A percentile compares a stretch with the other conserved stretches of the same genome.
Evolutionary conservation across 495 filamentous ascomycete species (phyloP).

Genomic region (Annulohypoxylon maeteangense): DNA sequence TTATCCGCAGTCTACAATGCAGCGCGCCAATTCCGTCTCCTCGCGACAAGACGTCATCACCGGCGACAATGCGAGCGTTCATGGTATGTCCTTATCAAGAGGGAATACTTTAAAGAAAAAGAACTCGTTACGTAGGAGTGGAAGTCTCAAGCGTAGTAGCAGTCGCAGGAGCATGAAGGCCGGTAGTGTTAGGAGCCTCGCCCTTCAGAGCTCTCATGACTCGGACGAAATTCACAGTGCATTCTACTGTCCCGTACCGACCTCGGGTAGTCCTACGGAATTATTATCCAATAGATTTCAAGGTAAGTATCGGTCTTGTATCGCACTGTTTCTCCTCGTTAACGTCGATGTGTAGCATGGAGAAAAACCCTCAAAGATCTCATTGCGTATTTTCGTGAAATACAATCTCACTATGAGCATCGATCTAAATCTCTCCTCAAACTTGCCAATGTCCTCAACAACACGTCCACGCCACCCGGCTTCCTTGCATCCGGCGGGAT

Average conservation of each 20-base stretch:
- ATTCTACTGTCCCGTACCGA: constrained; percentile 90
- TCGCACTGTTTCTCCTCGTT: neutral
- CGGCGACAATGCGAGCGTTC: constrained; percentile 53
- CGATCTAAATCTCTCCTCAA: constrained; percentile 84
- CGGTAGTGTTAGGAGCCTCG: constrained; percentile 81
- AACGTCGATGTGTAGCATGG: constrained; percentile 73
- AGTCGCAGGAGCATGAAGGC: constrained; percentile 80
- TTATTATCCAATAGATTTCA: constrained; percentile 90
- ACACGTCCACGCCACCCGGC: constrained; percentile 72
- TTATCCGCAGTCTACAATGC: constrained; percentile 54
- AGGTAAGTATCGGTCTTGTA: constrained; percentile 62
- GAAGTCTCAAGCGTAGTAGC: constrained; percentile 80
- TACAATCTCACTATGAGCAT: constrained; percentile 89
- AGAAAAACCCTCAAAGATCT: constrained; percentile 94
- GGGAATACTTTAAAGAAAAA: constrained; percentile 89
- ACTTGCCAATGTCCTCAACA: constrained; percentile 84
- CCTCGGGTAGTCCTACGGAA: constrained; percentile 86
- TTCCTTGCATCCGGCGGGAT: constrained; percentile 85
- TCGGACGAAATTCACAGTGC: constrained; percentile 81
- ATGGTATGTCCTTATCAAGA: constrained; percentile 64
- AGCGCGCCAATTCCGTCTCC: constrained; percentile 57
- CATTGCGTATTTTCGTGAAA: constrained; percentile 92
- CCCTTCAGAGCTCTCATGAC: constrained; percentile 69
- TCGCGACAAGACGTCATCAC: constrained; percentile 58
- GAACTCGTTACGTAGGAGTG: constrained; percentile 74